Evolutionary conservation across 1,284 basidiomycete species (phyloP).

Genomic region (Pseudomicrostroma phylloplanum): DNA sequence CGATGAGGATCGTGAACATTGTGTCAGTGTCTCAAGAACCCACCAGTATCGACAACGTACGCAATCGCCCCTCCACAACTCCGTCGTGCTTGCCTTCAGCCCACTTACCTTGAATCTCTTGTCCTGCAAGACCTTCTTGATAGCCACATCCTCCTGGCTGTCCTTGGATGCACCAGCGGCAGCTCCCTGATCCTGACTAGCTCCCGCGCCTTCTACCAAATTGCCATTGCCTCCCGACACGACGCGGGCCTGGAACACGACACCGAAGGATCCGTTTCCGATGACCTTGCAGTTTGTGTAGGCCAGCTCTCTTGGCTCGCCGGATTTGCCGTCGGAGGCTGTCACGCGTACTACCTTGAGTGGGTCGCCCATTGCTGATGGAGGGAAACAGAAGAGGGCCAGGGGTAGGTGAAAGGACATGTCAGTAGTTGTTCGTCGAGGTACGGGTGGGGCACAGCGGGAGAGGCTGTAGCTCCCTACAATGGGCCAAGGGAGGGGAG

Average conservation of each 20-base stretch:
- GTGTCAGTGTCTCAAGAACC: background rate
- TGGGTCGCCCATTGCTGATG: constrained; percentile 67
- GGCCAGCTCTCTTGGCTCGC: constrained; percentile 76
- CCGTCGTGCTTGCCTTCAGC: background rate
- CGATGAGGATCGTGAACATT: background rate
- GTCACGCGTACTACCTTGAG: constrained; percentile 88
- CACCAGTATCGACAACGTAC: background rate
- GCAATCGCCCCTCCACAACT: background rate
- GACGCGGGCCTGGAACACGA: constrained; percentile 75
- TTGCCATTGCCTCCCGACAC: constrained; percentile 51
- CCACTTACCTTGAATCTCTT: constrained; percentile 92
- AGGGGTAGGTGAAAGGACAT: background rate
- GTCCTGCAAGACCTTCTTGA: constrained; percentile 99
- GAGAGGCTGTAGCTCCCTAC: background rate
- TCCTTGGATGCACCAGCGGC: constrained; percentile 23
- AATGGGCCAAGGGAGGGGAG: background rate
- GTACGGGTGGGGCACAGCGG: background rate
- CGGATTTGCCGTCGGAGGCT: constrained; percentile 89
- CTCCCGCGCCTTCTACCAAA: constrained; percentile 18
- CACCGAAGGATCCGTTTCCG: constrained; percentile 96
- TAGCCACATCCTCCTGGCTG: constrained; percentile 75
- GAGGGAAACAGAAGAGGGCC: background rate
- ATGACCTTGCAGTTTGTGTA: constrained; percentile 98
- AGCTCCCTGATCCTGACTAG: constrained; percentile 17
- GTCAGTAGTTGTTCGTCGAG: constrained; percentile 7